Evolutionary conservation across 2,329 filamentous ascomycete genomes (phyloP).

Genomic region (Fusarium siculi): DNA sequence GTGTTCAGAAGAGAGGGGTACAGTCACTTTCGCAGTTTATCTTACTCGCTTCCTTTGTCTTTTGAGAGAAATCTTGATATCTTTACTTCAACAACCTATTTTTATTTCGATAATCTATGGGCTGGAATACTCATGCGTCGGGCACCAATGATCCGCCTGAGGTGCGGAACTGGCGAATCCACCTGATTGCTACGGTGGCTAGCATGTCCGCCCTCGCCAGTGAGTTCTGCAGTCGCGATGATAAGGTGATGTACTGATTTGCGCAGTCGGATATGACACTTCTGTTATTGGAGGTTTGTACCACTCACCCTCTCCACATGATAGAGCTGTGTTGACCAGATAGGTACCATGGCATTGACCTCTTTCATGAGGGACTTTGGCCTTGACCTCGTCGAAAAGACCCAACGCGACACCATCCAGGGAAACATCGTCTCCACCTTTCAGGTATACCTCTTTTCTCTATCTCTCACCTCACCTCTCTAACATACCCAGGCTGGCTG

Average conservation of each 20-base stretch:
- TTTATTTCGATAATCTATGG: constrained; percentile 35
- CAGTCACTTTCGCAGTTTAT: constrained; percentile 2
- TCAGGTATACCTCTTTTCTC: constrained; percentile 31
- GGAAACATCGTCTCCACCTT: constrained; percentile 54
- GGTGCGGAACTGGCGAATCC: constrained; percentile 50
- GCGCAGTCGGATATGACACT: constrained; percentile 51
- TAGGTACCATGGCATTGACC: constrained; percentile 51
- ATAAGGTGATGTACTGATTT: background rate
- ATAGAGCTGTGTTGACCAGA: fast-evolving
- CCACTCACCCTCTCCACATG: fast-evolving
- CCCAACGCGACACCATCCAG: constrained; percentile 47
- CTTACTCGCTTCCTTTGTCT: background rate
- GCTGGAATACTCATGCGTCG: constrained; percentile 51
- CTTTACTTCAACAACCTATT: background rate
- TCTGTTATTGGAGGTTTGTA: constrained; percentile 50
- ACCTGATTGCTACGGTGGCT: constrained; percentile 47
- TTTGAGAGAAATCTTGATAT: background rate
- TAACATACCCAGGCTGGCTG: constrained; percentile 49
- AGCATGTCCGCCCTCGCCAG: constrained; percentile 50
- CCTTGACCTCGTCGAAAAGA: constrained; percentile 41
- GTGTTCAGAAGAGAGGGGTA: too few relatives aligned
- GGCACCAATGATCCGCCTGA: constrained; percentile 49
- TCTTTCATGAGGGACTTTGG: constrained; percentile 51
- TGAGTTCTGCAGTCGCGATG: constrained; percentile 18
- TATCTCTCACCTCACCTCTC: background rate